Conservation (phyloP, 2,329 filamentous ascomycete genomes). For the Metarhizium album region DNA sequence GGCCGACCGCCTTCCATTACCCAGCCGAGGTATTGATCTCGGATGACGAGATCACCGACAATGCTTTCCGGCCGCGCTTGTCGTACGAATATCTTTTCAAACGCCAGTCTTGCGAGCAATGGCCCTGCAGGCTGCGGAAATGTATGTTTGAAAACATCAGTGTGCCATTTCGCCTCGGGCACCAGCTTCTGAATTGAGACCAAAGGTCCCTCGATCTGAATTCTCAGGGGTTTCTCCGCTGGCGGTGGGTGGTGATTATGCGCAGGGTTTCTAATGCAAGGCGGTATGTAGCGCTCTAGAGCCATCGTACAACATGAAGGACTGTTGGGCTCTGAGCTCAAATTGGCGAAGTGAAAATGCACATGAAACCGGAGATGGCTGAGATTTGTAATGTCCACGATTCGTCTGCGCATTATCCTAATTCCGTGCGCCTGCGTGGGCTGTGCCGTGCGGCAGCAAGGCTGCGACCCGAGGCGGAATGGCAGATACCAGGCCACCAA, state of each 20-base stretch:
- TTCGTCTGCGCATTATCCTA: no score
- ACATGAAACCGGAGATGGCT: no score
- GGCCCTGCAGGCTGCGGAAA: constrained; percentile 11
- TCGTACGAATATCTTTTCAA: constrained; percentile 7
- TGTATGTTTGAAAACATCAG: not conserved
- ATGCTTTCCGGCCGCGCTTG: not conserved
- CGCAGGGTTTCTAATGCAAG: constrained; percentile 9
- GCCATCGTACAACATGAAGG: no score
- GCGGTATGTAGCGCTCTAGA: constrained; percentile 11
- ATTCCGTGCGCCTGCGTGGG: no score
- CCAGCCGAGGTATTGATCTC: constrained; percentile 13
- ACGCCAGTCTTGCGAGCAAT: constrained; percentile 9
- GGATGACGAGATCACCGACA: constrained; percentile 8
- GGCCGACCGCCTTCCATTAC: not conserved
- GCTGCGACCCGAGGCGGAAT: no score
- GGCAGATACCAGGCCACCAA: no score
- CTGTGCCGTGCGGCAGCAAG: no score
- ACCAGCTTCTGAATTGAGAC: constrained; percentile 11
- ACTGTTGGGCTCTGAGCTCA: no score
- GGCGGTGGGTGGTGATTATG: constrained; percentile 9
- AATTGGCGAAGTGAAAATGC: no score
- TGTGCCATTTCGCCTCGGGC: constrained; percentile 8
- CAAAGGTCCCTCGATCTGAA: constrained; percentile 14
- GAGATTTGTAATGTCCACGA: no score
- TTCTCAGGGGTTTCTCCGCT: constrained; percentile 9